These are phyloP conservation scores for grape (Vitis vinifera) DNA, from an alignment of 164 flowering plant species.

Conservation along the genomic window ASM3070453v1 NC_081819.1:20542501-20543000, in stretches of 20 bases:
- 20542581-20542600: constrained; percentile 41
- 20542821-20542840: constrained; percentile 17
- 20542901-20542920: constrained; percentile 18
- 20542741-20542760: constrained; percentile 5
- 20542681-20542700: neutral
- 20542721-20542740: neutral
- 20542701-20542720: neutral
- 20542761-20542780: neutral
- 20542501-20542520: constrained; percentile 34
- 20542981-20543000: constrained; percentile 65
- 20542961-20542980: constrained; percentile 38
- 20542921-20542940: constrained; percentile 24
- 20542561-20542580: constrained; percentile 66
- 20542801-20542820: constrained; percentile 11
- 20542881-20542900: constrained; percentile 27
- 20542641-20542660: constrained; percentile 20
- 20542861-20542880: constrained; percentile 17
- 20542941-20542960: constrained; percentile 35
- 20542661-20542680: neutral
- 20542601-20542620: constrained; percentile 30
- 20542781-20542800: constrained; percentile 16
- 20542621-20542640: constrained; percentile 28
- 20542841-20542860: constrained; percentile 16
- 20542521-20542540: constrained; percentile 32
- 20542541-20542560: constrained; percentile 39